Evolutionary conservation across 176 grass and related monocot species (phyloP).

Genomic region (Oryza meyeriana): DNA sequence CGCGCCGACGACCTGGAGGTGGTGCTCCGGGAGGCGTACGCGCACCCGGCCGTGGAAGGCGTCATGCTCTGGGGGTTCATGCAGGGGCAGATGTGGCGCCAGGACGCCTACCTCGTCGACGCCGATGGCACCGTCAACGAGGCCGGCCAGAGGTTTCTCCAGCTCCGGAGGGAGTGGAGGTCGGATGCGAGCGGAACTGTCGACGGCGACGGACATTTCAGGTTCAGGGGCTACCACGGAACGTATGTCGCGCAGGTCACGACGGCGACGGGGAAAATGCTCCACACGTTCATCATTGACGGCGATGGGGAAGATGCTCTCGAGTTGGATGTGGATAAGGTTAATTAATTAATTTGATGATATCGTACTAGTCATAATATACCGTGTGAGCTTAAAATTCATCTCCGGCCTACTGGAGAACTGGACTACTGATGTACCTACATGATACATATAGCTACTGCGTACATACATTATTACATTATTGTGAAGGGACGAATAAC

Average conservation of each 20-base stretch:
- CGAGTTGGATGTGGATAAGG: slow-evolving; percentile 11
- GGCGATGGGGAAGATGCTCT: slow-evolving; percentile 43
- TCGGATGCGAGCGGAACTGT: slow-evolving; percentile 29
- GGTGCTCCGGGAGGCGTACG: slow-evolving; percentile 60
- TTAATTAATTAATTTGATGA: neutral
- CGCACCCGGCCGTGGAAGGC: slow-evolving; percentile 58
- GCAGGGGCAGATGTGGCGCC: slow-evolving; percentile 50
- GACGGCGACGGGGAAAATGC: slow-evolving; percentile 22
- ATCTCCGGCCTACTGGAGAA: too few relatives aligned
- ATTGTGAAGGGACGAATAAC: too few relatives aligned
- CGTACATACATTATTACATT: too few relatives aligned
- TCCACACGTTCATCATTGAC: slow-evolving; percentile 47
- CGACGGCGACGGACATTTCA: slow-evolving; percentile 41
- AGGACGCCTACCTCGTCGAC: slow-evolving; percentile 38
- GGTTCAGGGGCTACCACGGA: slow-evolving; percentile 66
- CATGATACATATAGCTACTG: too few relatives aligned
- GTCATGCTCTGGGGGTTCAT: slow-evolving; percentile 61
- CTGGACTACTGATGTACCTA: too few relatives aligned
- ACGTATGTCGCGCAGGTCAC: slow-evolving; percentile 41
- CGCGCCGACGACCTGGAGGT: slow-evolving; percentile 70
- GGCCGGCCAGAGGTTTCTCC: slow-evolving; percentile 31
- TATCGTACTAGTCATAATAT: too few relatives aligned
- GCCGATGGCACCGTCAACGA: slow-evolving; percentile 49
- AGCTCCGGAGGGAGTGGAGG: slow-evolving; percentile 55
- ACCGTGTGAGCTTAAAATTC: too few relatives aligned